A percentile compares a stretch with the other conserved stretches of the same genome.
phyloP scores from a whole-genome alignment of 805 yeast genomes.

The Ogataea ganodermae region DNA sequence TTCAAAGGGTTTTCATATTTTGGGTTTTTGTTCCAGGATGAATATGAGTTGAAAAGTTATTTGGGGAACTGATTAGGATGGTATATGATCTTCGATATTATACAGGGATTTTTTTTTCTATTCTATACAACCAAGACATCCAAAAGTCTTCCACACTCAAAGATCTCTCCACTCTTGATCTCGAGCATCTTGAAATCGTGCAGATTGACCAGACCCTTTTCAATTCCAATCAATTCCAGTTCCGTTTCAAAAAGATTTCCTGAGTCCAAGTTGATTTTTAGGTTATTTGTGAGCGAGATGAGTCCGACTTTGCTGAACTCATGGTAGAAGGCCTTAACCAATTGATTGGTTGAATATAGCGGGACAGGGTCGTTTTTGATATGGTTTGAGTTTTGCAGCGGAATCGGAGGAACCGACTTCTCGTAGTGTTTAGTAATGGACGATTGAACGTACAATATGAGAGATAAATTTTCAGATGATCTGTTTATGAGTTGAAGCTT shows the following conservation, averaged over 20 bases:
- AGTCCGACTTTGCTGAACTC: conserved; percentile 55
- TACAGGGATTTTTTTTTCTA: not conserved
- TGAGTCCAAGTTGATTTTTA: conserved; percentile 60
- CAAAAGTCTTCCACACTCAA: conserved; percentile 68
- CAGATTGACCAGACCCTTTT: conserved; percentile 63
- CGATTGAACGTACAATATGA: conserved; percentile 51
- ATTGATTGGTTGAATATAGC: conserved; percentile 30
- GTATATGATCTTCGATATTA: too few species aligned
- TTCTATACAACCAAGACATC: conserved; percentile 61
- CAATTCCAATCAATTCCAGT: conserved; percentile 59
- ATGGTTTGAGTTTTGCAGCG: conserved; percentile 27
- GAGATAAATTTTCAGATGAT: conserved; percentile 48
- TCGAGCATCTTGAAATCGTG: conserved; percentile 70
- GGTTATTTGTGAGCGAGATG: conserved; percentile 63
- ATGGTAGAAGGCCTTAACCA: conserved; percentile 33
- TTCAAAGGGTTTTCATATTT: conserved; percentile 26
- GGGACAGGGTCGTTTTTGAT: conserved; percentile 30
- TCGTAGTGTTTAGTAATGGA: conserved; percentile 37
- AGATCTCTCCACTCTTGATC: conserved; percentile 60
- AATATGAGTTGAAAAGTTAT: conserved; percentile 24
- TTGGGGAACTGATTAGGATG: conserved; percentile 6
- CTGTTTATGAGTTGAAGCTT: conserved; percentile 65
- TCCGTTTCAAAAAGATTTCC: conserved; percentile 66
- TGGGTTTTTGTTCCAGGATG: conserved; percentile 33
- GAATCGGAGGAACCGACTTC: conserved; percentile 39